Conservation (phyloP, 148 eudicot genomes). For the Chenopodium album region DNA sequence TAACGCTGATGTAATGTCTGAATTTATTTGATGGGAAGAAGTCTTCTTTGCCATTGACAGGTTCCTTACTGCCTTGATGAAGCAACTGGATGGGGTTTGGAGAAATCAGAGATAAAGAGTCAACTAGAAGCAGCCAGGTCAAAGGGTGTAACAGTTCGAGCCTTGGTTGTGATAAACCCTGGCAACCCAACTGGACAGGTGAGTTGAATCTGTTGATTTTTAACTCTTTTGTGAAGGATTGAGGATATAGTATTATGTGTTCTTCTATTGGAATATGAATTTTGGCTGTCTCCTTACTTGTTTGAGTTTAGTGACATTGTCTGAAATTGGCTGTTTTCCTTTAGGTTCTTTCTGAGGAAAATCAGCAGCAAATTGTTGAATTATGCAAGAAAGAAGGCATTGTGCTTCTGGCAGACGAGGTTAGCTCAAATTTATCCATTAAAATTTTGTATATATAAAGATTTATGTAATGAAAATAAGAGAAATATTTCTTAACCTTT, state of each 20-base stretch:
- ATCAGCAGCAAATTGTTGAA: constrained; percentile 75
- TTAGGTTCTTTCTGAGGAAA: constrained; percentile 88
- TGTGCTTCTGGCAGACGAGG: constrained; percentile 96
- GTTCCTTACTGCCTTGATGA: constrained; percentile 96
- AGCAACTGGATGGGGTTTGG: constrained; percentile 90
- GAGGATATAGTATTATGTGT: neutral
- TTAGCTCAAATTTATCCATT: constrained; percentile 1
- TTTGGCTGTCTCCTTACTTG: neutral
- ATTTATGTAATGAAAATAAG: too few relatives aligned
- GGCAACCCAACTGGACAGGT: constrained; percentile 99
- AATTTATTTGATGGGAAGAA: neutral
- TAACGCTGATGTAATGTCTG: neutral
- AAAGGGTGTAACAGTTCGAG: constrained; percentile 70
- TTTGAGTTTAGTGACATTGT: constrained; percentile 1
- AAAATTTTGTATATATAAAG: neutral
- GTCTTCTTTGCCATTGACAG: constrained; percentile 27
- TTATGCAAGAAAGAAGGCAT: constrained; percentile 92
- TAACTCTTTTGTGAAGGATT: too few relatives aligned
- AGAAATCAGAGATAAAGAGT: constrained; percentile 65
- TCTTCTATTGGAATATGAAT: neutral
- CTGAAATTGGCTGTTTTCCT: constrained; percentile 6
- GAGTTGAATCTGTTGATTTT: neutral
- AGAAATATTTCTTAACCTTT: too few relatives aligned
- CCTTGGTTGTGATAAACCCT: constrained; percentile 95
- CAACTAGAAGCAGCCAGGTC: constrained; percentile 80